These are phyloP conservation scores for Schizothecium vesticola DNA, from an alignment of 495 filamentous ascomycete species.

Conservation along the genomic window DNA sequence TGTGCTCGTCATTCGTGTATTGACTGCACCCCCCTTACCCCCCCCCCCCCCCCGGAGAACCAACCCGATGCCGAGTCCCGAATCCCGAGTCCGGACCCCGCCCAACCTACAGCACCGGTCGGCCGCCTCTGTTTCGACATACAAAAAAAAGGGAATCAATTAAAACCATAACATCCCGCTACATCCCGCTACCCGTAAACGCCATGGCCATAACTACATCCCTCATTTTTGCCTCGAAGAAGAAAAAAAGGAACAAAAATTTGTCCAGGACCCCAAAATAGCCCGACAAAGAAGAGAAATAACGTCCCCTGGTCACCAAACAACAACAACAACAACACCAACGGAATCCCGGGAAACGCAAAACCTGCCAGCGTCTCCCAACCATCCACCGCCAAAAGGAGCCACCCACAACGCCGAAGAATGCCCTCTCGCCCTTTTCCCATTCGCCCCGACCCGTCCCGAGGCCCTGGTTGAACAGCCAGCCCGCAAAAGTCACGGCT, in stretches of 20 bases:
- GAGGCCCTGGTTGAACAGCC: background rate
- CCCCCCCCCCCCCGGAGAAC: background rate
- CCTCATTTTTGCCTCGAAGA: background rate
- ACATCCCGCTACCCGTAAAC: background rate
- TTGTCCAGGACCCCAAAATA: background rate
- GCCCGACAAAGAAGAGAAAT: slow-evolving; percentile 2
- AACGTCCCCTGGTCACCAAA: background rate
- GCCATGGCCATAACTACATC: background rate
- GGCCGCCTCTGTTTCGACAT: background rate
- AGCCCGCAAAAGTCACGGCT: background rate
- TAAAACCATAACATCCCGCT: background rate
- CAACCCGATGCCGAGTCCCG: background rate
- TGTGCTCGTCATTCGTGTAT: background rate
- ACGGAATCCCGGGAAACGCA: background rate
- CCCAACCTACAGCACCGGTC: too few relatives aligned
- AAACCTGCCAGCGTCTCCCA: background rate
- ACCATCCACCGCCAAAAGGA: background rate
- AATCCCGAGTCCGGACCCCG: background rate
- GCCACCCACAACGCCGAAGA: background rate
- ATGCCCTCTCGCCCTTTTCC: background rate
- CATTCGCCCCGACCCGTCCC: background rate
- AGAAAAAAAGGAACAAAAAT: background rate
- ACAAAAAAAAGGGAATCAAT: background rate
- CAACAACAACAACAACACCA: background rate
- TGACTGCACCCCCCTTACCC: background rate